Percentiles rank a stretch among this genome's conserved stretches.
phyloP scores from a whole-genome alignment of 768 basidiomycete species.

The Phaeolepiota aurea region DNA sequence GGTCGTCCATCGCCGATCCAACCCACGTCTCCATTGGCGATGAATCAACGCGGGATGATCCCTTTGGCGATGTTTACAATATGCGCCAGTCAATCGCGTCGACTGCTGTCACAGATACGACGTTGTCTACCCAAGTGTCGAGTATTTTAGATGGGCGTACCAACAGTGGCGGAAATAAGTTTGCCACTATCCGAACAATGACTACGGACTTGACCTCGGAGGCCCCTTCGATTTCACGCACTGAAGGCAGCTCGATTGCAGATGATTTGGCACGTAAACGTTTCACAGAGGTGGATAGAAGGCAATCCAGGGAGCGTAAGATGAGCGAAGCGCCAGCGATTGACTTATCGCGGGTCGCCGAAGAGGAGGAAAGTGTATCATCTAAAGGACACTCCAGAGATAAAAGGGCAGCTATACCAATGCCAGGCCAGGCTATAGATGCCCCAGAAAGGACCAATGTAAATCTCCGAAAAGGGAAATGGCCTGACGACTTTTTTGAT shows the following conservation, averaged over 20 bases:
- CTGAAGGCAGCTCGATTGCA: conserved; percentile 55
- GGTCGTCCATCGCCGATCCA: conserved; percentile 23
- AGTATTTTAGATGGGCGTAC: conserved; percentile 44
- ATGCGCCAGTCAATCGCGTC: conserved; percentile 58
- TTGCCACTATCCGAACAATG: conserved; percentile 73
- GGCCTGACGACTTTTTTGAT: conserved; percentile 76
- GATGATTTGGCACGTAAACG: conserved; percentile 36
- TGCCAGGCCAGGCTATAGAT: conserved; percentile 15
- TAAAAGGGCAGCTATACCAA: conserved; percentile 13
- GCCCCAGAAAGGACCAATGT: conserved; percentile 34
- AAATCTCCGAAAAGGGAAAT: conserved; percentile 69
- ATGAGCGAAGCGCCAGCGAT: conserved; percentile 52
- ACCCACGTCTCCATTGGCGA: conserved; percentile 26
- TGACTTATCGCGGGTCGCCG: conserved; percentile 61
- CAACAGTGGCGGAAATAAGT: conserved; percentile 45
- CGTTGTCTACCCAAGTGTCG: conserved; percentile 43
- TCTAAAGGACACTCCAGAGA: conserved; percentile 12
- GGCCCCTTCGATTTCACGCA: conserved; percentile 50
- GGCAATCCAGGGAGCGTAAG: conserved; percentile 43
- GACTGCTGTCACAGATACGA: conserved; percentile 48
- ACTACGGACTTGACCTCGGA: conserved; percentile 80
- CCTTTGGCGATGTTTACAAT: conserved; percentile 19
- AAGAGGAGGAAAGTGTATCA: conserved; percentile 59
- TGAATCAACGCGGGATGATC: conserved; percentile 23
- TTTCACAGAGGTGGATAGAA: conserved; percentile 8